Percentiles rank a stretch among this genome's conserved stretches.
Conservation (phyloP, 2,329 filamentous ascomycete genomes). For the Arachnomyces sp. region DNA sequence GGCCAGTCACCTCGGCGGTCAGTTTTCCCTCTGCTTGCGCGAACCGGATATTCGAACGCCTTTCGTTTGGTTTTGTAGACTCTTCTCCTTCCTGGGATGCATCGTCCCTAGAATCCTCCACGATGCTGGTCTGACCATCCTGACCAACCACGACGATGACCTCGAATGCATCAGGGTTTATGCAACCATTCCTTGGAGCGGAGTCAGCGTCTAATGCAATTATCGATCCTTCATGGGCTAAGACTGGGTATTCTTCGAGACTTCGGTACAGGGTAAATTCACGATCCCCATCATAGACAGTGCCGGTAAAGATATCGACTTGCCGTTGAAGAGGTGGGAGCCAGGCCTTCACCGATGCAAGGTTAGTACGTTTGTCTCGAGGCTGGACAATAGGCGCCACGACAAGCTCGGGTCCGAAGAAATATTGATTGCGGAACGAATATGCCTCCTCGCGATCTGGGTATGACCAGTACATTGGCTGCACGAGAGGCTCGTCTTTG, state of each 20-base stretch:
- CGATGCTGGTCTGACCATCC: constrained; percentile 43
- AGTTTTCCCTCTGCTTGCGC: constrained; percentile 9
- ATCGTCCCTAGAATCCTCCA: constrained; percentile 38
- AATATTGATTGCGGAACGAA: too few relatives aligned
- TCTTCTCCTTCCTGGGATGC: background rate
- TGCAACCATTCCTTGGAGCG: constrained; percentile 13
- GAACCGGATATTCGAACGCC: constrained; percentile 16
- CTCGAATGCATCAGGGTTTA: constrained; percentile 13
- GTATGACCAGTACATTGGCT: too few relatives aligned
- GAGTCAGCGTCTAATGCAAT: constrained; percentile 48
- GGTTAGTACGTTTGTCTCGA: too few relatives aligned
- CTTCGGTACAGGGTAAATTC: constrained; percentile 49
- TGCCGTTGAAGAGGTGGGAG: too few relatives aligned
- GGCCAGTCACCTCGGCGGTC: too few relatives aligned
- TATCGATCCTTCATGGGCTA: constrained; percentile 51
- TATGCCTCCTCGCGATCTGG: too few relatives aligned
- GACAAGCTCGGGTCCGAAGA: too few relatives aligned
- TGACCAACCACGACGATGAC: constrained; percentile 31
- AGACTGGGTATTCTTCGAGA: constrained; percentile 45
- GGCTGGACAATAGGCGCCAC: too few relatives aligned
- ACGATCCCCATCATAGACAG: too few relatives aligned
- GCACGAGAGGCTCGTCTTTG: too few relatives aligned
- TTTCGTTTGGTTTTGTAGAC: background rate
- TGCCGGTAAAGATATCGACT: too few relatives aligned
- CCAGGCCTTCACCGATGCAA: too few relatives aligned